These are phyloP conservation scores for Linderina pennispora DNA, from an alignment of 192 early-diverging fungal species.

Conservation along the genomic window DNA sequence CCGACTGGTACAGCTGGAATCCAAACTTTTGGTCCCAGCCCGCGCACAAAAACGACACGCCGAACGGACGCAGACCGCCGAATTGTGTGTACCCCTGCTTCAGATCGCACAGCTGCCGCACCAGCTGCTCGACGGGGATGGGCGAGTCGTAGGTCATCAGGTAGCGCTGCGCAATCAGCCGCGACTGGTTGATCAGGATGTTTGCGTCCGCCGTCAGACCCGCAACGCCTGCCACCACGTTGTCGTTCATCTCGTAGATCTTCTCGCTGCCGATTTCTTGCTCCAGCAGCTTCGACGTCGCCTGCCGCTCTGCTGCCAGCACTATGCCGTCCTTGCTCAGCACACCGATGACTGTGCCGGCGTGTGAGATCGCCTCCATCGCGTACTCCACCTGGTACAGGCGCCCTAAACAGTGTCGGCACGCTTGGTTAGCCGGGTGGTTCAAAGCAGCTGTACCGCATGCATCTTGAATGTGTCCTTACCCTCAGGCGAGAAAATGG, in stretches of 20 bases:
- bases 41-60: slow-evolving; percentile 96
- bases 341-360: slow-evolving; percentile 91
- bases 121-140: slow-evolving; percentile 93
- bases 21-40: slow-evolving; percentile 86
- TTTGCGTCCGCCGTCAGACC: slow-evolving; percentile 97
- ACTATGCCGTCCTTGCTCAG: slow-evolving; percentile 90
- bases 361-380: slow-evolving; percentile 99
- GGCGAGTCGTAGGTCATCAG: slow-evolving; percentile 80
- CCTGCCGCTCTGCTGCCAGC: slow-evolving; percentile 95
- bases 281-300: slow-evolving; percentile 90
- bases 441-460: not conserved
- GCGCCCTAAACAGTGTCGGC: slow-evolving; percentile 56
- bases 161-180: slow-evolving; percentile 84
- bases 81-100: slow-evolving; percentile 99
- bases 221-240: slow-evolving; percentile 88
- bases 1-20: slow-evolving; percentile 97
- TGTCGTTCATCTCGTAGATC: slow-evolving; percentile 95
- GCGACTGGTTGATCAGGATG: slow-evolving; percentile 84
- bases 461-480: slow-evolving; percentile 4
- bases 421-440: not conserved
- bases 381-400: slow-evolving; percentile 99
- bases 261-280: slow-evolving; percentile 81
- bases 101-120: slow-evolving; percentile 90
- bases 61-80: slow-evolving; percentile 96
- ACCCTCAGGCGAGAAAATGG: slow-evolving; percentile 99